phyloP scores from a whole-genome alignment of 768 basidiomycete genomes.

The Boletus sp. region DNA sequence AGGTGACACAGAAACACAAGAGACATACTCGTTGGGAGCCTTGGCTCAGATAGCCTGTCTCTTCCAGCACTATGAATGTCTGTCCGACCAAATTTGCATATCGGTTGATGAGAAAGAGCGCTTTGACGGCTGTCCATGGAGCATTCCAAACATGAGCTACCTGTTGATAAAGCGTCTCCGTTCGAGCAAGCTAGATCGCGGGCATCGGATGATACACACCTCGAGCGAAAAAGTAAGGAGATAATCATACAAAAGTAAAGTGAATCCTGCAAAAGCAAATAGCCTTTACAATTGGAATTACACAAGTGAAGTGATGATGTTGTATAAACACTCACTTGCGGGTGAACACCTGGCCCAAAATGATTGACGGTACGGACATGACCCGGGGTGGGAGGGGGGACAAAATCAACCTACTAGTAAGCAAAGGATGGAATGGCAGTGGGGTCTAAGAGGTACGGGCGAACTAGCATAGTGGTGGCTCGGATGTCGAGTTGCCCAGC shows the following conservation, averaged over 20 bases:
- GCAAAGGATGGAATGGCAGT: not conserved
- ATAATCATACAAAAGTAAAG: slow-evolving; percentile 28
- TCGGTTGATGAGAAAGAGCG: slow-evolving; percentile 13
- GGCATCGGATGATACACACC: slow-evolving; percentile 7
- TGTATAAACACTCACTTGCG: slow-evolving; percentile 17
- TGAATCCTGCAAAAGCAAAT: slow-evolving; percentile 14
- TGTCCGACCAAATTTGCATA: slow-evolving; percentile 22
- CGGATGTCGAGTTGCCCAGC: not conserved
- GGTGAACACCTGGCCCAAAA: slow-evolving; percentile 10
- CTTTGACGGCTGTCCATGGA: slow-evolving; percentile 14
- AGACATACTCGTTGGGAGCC: slow-evolving; percentile 14
- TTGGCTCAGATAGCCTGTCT: slow-evolving; percentile 18
- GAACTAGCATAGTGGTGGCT: not conserved
- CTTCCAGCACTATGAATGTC: slow-evolving; percentile 19
- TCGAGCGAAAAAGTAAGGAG: slow-evolving; percentile 28
- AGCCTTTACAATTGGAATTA: slow-evolving; percentile 2
- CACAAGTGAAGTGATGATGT: not conserved
- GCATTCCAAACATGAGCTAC: slow-evolving; percentile 16
- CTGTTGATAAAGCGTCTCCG: slow-evolving; percentile 5
- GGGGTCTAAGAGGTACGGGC: not conserved
- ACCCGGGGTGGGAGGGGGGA: not conserved
- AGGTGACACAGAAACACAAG: not conserved
- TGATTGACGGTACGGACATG: slow-evolving; percentile 7
- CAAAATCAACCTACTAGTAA: not conserved
- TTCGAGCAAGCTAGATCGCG: not conserved